These are phyloP conservation scores for Linum tenue DNA, from an alignment of 345 rosid species.

Conservation along the genomic window DNA sequence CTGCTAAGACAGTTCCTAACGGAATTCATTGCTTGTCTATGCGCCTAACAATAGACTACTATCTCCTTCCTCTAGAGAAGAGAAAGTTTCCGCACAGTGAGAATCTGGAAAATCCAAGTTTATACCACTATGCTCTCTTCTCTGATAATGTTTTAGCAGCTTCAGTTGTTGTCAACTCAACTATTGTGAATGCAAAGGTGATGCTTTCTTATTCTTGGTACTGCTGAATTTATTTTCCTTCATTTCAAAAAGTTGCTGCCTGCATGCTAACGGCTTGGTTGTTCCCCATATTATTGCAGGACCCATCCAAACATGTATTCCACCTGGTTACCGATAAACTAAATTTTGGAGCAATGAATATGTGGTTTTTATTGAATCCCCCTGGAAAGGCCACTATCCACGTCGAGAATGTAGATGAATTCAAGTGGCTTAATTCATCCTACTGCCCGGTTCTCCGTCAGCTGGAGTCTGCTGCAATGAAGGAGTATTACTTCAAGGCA, in stretches of 20 bases:
- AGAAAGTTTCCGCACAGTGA: slow-evolving; percentile 81
- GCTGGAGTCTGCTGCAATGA: slow-evolving; percentile 90
- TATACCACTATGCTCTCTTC: slow-evolving; percentile 91
- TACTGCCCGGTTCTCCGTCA: slow-evolving; percentile 95
- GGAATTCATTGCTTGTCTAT: slow-evolving; percentile 92
- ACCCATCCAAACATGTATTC: slow-evolving; percentile 91
- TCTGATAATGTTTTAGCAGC: slow-evolving; percentile 99
- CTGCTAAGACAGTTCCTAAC: slow-evolving; percentile 95
- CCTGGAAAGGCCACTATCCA: slow-evolving; percentile 90
- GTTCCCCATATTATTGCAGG: slow-evolving; percentile 39
- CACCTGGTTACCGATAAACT: slow-evolving; percentile 95
- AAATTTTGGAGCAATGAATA: slow-evolving; percentile 94
- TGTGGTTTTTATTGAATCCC: slow-evolving; percentile 97
- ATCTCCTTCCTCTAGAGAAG: slow-evolving; percentile 83
- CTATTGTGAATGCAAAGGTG: slow-evolving; percentile 90
- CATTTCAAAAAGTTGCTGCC: neutral
- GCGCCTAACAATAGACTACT: slow-evolving; percentile 92
- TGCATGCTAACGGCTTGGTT: slow-evolving; percentile 8
- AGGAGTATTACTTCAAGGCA: slow-evolving; percentile 94
- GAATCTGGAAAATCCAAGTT: slow-evolving; percentile 77
- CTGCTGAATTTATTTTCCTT: neutral
- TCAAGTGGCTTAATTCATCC: slow-evolving; percentile 96
- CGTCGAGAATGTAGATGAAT: slow-evolving; percentile 95
- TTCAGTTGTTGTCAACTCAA: slow-evolving; percentile 97
- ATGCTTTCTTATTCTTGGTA: slow-evolving; percentile 10